phyloP scores from a whole-genome alignment of 2,329 filamentous ascomycete genomes.

The Cordyceps fumosorosea region DNA sequence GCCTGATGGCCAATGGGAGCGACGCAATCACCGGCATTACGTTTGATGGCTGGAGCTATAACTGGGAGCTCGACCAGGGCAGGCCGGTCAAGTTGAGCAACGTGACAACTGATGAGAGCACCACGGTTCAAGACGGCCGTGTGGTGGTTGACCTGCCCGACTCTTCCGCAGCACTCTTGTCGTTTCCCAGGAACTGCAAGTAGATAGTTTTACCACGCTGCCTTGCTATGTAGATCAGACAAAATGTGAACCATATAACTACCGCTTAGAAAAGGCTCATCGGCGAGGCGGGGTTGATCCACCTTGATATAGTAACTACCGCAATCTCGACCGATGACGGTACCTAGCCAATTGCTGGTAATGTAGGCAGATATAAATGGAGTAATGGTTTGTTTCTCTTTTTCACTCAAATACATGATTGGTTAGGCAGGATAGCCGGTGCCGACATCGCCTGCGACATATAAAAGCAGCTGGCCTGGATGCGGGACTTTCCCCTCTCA shows the following conservation, averaged over 20 bases:
- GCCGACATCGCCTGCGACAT: constrained; percentile 3
- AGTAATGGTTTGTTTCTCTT: background rate
- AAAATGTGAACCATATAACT: background rate
- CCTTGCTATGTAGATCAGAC: background rate
- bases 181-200: constrained; percentile 18
- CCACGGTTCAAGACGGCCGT: constrained; percentile 29
- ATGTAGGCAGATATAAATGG: background rate
- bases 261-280: constrained; percentile 11
- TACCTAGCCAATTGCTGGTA: background rate
- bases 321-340: background rate
- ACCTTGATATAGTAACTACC: background rate
- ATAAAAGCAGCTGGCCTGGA: background rate
- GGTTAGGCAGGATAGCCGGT: background rate
- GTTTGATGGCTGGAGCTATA: constrained; percentile 43
- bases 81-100: background rate
- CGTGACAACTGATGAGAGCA: background rate
- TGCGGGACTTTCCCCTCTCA: constrained; percentile 1
- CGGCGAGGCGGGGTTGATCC: constrained; percentile 8
- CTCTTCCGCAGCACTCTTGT: constrained; percentile 35
- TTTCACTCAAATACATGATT: background rate
- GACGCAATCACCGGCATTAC: constrained; percentile 56
- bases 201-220: background rate
- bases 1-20: constrained; percentile 54
- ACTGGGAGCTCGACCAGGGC: background rate
- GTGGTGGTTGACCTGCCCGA: constrained; percentile 34